Conservation (phyloP, 1,284 basidiomycete species). For the Ustilago esculenta region DNA sequence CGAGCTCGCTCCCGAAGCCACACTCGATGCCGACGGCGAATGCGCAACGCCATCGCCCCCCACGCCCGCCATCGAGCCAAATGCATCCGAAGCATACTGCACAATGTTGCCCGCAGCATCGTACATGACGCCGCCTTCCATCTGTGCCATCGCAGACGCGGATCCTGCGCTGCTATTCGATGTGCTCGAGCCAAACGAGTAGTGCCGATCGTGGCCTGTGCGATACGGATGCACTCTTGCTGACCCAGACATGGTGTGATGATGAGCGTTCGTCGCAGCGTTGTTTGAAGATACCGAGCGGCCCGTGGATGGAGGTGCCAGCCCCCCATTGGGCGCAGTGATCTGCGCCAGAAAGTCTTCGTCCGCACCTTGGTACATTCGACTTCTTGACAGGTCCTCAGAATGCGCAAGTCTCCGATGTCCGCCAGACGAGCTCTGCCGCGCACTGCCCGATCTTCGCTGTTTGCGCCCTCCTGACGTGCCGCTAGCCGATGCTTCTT, state of each 20-base stretch:
- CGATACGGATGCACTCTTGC: conserved; percentile 45
- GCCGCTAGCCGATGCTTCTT: conserved; percentile 2
- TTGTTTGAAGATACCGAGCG: conserved; percentile 33
- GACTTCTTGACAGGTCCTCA: conserved; percentile 52
- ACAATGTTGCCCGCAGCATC: conserved; percentile 25
- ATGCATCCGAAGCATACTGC: conserved; percentile 32
- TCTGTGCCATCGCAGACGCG: conserved; percentile 28
- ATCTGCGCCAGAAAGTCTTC: conserved; percentile 53
- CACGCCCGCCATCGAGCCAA: conserved; percentile 6
- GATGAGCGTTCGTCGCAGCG: conserved; percentile 10
- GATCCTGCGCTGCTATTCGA: conserved; percentile 45
- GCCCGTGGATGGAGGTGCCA: conserved; percentile 51
- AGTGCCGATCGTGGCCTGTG: conserved; percentile 45
- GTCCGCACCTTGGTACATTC: conserved; percentile 38
- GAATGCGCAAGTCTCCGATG: conserved; percentile 52
- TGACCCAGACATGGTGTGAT: conserved; percentile 25
- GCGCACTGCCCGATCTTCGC: conserved; percentile 34
- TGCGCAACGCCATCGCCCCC: conserved; percentile 21
- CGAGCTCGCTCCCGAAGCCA: conserved; percentile 32
- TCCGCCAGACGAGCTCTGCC: conserved; percentile 22
- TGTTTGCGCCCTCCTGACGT: conserved; percentile 6
- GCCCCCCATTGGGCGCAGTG: conserved; percentile 55
- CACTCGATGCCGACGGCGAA: conserved; percentile 27
- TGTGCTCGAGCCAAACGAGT: conserved; percentile 48
- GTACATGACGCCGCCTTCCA: conserved; percentile 23